Conservation (phyloP, 208 protist genomes). For the Acanthamoeba sp. region DNA sequence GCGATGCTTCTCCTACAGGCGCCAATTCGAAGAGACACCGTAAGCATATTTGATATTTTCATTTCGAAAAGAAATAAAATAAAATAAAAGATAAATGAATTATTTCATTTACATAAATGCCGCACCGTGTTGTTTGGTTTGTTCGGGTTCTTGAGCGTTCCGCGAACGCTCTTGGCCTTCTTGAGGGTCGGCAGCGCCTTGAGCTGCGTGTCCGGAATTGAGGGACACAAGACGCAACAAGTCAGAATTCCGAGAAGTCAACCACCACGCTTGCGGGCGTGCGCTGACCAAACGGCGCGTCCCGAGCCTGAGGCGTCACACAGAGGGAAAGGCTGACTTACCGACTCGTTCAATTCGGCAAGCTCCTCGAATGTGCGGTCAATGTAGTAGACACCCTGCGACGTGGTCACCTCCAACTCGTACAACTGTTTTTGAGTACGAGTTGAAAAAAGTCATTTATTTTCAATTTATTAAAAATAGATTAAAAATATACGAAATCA, state of each 20-base stretch:
- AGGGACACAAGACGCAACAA: not conserved
- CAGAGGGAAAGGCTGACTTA: not conserved
- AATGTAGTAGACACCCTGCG: constrained; percentile 3
- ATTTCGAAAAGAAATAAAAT: not conserved
- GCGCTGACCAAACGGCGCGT: no score
- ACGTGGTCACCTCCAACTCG: constrained; percentile 19
- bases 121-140: constrained; percentile 5
- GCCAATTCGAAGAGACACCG: not conserved
- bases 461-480: not conserved
- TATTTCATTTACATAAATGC: no score
- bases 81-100: no score
- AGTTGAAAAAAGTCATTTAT: not conserved
- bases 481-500: not conserved
- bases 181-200: not conserved
- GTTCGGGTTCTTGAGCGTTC: not conserved
- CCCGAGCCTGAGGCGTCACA: not conserved
- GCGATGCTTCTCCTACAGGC: not conserved
- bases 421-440: not conserved
- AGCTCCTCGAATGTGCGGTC: constrained; percentile 43
- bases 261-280: no score
- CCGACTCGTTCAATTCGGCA: not conserved
- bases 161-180: not conserved
- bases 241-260: not conserved
- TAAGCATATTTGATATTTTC: not conserved
- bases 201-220: not conserved